A percentile compares a stretch with the other conserved stretches of the same genome.
Conservation (phyloP, 257 asterid species). For the Capsicum pubescens region DNA sequence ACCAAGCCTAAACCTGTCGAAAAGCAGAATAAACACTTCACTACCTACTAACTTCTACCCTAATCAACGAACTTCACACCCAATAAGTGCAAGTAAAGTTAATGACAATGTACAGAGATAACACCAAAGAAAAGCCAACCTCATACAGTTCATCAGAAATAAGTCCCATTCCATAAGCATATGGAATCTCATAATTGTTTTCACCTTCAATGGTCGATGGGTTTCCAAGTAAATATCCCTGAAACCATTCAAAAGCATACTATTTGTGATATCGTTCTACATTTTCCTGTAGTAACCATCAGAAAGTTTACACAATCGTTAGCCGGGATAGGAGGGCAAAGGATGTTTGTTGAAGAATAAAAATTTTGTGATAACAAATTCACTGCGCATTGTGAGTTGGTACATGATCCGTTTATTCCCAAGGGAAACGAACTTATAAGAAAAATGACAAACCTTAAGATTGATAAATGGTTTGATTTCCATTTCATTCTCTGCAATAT, state of each 20-base stretch:
- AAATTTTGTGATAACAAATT: background rate
- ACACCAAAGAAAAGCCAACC: slow-evolving; percentile 9
- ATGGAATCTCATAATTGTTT: background rate
- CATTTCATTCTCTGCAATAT: slow-evolving; percentile 38
- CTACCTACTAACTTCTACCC: too few relatives aligned
- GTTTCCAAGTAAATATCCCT: slow-evolving; percentile 46
- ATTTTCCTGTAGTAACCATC: background rate
- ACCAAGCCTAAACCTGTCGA: too few relatives aligned
- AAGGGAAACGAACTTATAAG: background rate
- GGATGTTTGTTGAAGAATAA: background rate
- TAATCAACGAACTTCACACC: too few relatives aligned
- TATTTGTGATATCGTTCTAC: background rate
- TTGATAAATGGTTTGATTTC: slow-evolving; percentile 28
- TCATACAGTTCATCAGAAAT: slow-evolving; percentile 34
- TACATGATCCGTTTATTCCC: background rate
- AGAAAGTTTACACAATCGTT: background rate
- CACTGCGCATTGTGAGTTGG: background rate
- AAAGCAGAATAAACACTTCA: too few relatives aligned
- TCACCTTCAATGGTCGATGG: slow-evolving; percentile 28
- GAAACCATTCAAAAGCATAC: slow-evolving; percentile 5
- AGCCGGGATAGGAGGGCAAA: background rate
- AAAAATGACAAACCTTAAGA: slow-evolving; percentile 34
- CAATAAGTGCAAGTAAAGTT: background rate
- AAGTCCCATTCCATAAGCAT: slow-evolving; percentile 38
- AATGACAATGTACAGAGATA: background rate